Base-by-base conservation (phyloP, 768 basidiomycete species). In the Pleurotus platypus region DNA sequence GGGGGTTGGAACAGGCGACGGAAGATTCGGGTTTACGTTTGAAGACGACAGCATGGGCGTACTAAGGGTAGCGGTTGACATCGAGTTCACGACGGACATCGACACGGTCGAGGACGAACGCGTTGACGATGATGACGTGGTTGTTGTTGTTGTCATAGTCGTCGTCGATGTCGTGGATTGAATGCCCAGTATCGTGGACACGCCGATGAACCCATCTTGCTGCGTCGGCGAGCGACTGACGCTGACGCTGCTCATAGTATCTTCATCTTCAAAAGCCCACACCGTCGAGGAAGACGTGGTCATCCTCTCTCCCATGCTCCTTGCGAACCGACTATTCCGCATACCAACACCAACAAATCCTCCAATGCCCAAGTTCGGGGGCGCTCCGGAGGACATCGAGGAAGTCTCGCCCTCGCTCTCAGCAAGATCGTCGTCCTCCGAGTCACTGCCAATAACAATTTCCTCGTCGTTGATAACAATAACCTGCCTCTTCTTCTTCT, bases 401-500 rank as follows among this genome's bases (percentile, higher is more conserved):
- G 22, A 24, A 48, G 15, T 27, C 22, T 30, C 26, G 7, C n/a
- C 20, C 27, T 40, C 51, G 6, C 13, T 24, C 38, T 24, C 51
- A 15, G 6, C 20, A 7, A 15, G 2, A 30, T 35, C 49, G 11
- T 40, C 35, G 3, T 53, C 35, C 35, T 53, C 51, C 35, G 35
- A 38, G 20, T 53, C 51, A 4, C 51, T 39, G 1, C 51, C 51
- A 40, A 53, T 40, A 18, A 39, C 51, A 15, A 53, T 53, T 39
- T 53, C 51, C 24, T 53, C 51, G 42, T 53, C 51, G 42, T 53
- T 53, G n/a, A 53, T 53, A 24, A 53, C 51, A 16, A 53, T 53
- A 20, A 53, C 35, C 35, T 53, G 51, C 38, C 38, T 53, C 51
- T 39, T 39, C 51, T 50, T 50, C 35, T 53, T 24, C 20, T 39